These are phyloP conservation scores for Pisolithus orientalis DNA, from an alignment of 768 basidiomycete species.

Conservation along the genomic window DNA sequence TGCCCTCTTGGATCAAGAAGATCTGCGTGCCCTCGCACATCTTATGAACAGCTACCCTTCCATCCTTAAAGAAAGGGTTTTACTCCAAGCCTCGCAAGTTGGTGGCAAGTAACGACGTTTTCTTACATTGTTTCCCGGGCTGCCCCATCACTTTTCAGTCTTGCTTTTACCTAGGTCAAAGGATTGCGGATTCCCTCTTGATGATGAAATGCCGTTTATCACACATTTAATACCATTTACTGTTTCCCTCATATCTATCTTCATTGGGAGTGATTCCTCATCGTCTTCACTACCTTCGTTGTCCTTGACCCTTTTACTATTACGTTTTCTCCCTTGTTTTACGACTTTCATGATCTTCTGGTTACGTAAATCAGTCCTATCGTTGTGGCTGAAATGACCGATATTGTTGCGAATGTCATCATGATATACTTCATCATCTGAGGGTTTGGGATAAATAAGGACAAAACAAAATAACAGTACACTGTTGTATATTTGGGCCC, in stretches of 20 bases:
- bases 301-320: neutral
- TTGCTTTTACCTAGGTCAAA: neutral
- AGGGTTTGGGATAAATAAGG: neutral
- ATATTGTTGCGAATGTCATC: neutral
- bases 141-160: neutral
- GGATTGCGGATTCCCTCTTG: constrained; percentile 3
- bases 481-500: too few relatives aligned
- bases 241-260: constrained; percentile 4
- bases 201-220: constrained; percentile 2
- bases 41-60: constrained; percentile 83
- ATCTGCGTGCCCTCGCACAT: constrained; percentile 76
- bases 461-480: neutral
- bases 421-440: neutral
- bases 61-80: constrained; percentile 74
- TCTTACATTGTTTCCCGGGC: neutral
- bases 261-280: constrained; percentile 8
- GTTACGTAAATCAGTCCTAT: neutral
- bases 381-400: constrained; percentile 1
- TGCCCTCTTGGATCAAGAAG: constrained; percentile 75
- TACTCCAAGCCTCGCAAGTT: constrained; percentile 25
- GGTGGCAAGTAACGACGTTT: constrained; percentile 15
- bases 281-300: constrained; percentile 1
- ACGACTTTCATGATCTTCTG: constrained; percentile 6
- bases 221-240: constrained; percentile 1
- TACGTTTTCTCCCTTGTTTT: neutral